Evolutionary conservation across 1,284 basidiomycete species (phyloP).

Genomic region (Boletus sp.): DNA sequence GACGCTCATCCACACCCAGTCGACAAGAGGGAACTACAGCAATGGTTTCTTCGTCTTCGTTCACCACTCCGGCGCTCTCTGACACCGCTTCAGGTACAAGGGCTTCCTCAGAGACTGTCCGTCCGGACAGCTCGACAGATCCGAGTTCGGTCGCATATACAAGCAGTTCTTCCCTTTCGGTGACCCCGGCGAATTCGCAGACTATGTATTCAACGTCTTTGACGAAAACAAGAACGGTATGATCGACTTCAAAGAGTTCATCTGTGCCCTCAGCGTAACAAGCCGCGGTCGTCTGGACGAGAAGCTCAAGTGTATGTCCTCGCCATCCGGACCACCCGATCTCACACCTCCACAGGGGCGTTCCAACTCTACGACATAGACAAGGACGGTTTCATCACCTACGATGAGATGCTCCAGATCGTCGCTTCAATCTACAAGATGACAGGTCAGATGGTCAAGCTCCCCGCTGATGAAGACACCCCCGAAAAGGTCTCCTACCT

Average conservation of each 20-base stretch:
- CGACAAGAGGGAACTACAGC: constrained; percentile 99
- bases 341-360: constrained; percentile 72
- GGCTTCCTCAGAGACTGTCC: constrained; percentile 99
- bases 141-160: constrained; percentile 98
- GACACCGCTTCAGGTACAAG: constrained; percentile 78
- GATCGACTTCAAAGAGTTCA: constrained; percentile 99
- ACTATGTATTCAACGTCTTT: constrained; percentile 99
- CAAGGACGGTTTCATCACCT: constrained; percentile 95
- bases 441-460: constrained; percentile 99
- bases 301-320: constrained; percentile 90
- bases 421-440: constrained; percentile 98
- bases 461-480: constrained; percentile 97
- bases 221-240: constrained; percentile 96
- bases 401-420: constrained; percentile 98
- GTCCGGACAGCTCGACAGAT: constrained; percentile 94
- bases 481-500: constrained; percentile 84
- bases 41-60: constrained; percentile 67
- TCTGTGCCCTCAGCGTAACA: constrained; percentile 95
- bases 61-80: constrained; percentile 7
- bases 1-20: constrained; percentile 57
- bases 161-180: constrained; percentile 99
- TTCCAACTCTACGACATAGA: constrained; percentile 99
- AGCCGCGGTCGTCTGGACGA: constrained; percentile 94
- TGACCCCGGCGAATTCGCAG: constrained; percentile 95
- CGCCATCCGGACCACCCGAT: constrained; percentile 26